A percentile compares a stretch with the other conserved stretches of the same genome.
These are phyloP conservation scores for Tilletia walkeri DNA, from an alignment of 1,284 basidiomycete genomes.

Conservation along the genomic window DNA sequence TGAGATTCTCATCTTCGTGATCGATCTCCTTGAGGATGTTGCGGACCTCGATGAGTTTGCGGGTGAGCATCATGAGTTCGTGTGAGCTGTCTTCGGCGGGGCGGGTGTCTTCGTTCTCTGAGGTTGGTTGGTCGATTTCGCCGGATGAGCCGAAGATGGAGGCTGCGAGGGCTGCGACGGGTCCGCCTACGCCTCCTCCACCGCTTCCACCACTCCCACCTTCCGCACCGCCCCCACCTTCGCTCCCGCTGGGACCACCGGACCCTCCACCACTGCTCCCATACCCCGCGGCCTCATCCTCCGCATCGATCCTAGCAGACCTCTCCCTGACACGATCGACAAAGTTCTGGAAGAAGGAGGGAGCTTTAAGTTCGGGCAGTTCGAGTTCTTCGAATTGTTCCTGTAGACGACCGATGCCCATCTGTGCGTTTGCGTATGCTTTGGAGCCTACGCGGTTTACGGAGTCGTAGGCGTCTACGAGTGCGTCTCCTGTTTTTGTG, in stretches of 20 bases:
- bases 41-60: slow-evolving; percentile 93
- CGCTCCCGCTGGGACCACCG: slow-evolving; percentile 4
- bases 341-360: slow-evolving; percentile 31
- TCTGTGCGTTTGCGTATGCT: slow-evolving; percentile 33
- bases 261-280: not conserved
- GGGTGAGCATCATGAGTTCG: slow-evolving; percentile 81
- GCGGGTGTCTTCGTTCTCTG: slow-evolving; percentile 19
- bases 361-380: slow-evolving; percentile 32
- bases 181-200: slow-evolving; percentile 20
- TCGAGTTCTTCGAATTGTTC: slow-evolving; percentile 33
- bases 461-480: slow-evolving; percentile 33
- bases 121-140: slow-evolving; percentile 18
- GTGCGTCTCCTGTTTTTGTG: slow-evolving; percentile 28
- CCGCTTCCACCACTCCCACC: slow-evolving; percentile 20
- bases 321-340: slow-evolving; percentile 22
- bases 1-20: slow-evolving; percentile 75
- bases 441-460: slow-evolving; percentile 37
- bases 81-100: slow-evolving; percentile 29
- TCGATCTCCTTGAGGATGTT: slow-evolving; percentile 90
- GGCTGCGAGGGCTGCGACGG: slow-evolving; percentile 23
- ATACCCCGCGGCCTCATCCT: slow-evolving; percentile 19
- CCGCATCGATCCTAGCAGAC: slow-evolving; percentile 7
- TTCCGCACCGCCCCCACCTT: not conserved
- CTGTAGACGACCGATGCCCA: slow-evolving; percentile 30
- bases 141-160: slow-evolving; percentile 17